A percentile compares a stretch with the other conserved stretches of the same genome.
Conservation (phyloP, 352 stramenopile genomes). For the Ophiocytium majus region DNA sequence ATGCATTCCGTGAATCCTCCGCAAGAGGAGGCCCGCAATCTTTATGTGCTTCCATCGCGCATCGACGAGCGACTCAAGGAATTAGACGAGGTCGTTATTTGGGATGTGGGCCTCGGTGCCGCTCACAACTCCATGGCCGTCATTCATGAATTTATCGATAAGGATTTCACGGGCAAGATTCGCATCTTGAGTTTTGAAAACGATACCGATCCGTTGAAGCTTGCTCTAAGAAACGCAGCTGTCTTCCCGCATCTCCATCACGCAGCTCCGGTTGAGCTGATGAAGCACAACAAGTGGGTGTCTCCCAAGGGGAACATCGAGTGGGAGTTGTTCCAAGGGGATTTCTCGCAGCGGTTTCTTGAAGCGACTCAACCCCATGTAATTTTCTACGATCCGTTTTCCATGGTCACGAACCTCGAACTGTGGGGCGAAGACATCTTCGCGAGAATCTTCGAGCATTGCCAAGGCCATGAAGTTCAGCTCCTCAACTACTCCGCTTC, state of each 20-base stretch:
- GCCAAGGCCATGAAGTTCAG: constrained; percentile 9
- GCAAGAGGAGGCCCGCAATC: not conserved
- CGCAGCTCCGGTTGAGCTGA: not conserved
- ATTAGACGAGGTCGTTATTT: constrained; percentile 3
- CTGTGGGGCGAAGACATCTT: not conserved
- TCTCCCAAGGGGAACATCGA: constrained; percentile 13
- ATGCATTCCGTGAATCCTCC: constrained; percentile 15
- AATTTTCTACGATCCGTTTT: constrained; percentile 17
- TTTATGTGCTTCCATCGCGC: not conserved
- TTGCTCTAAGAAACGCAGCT: constrained; percentile 6
- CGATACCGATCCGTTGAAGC: constrained; percentile 10
- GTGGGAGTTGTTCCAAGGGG: not conserved
- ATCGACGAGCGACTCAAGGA: constrained; percentile 6
- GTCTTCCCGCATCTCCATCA: constrained; percentile 4
- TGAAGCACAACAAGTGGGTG: constrained; percentile 4
- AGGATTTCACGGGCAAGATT: constrained; percentile 9
- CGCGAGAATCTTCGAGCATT: constrained; percentile 12
- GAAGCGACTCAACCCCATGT: not conserved
- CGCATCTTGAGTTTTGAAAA: constrained; percentile 18
- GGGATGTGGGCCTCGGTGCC: constrained; percentile 5
- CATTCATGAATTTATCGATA: constrained; percentile 10
- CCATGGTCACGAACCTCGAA: not conserved
- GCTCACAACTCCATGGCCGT: constrained; percentile 15
- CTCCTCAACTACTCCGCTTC: constrained; percentile 11
- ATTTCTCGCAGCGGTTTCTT: constrained; percentile 1